Conservation (phyloP, 192 early-diverging fungal species). For the Rhizophlyctis rosea region DNA sequence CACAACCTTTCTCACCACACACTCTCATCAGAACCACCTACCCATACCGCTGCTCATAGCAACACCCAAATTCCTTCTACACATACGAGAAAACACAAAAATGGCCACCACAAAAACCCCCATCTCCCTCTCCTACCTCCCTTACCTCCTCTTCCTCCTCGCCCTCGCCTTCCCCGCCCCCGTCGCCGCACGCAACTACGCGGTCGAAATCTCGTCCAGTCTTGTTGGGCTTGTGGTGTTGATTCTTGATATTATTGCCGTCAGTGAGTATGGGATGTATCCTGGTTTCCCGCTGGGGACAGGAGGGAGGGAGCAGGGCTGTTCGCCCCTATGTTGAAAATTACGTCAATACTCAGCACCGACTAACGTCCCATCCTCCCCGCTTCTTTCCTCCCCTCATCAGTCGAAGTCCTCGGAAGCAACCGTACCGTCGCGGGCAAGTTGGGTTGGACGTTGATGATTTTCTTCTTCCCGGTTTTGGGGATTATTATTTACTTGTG, state of each 20-base stretch:
- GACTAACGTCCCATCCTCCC: neutral
- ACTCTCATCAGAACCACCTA: too few relatives aligned
- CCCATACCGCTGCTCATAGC: too few relatives aligned
- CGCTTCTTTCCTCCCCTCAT: neutral
- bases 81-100: too few relatives aligned
- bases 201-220: neutral
- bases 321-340: neutral
- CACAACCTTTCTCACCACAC: too few relatives aligned
- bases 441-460: constrained; percentile 53
- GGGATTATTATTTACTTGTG: constrained; percentile 61
- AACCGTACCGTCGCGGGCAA: constrained; percentile 42
- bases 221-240: constrained; percentile 32
- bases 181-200: neutral
- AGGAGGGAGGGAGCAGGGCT: too few relatives aligned
- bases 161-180: neutral
- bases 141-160: constrained; percentile 1
- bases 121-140: constrained; percentile 1
- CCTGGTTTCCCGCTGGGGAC: neutral
- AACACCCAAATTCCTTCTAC: too few relatives aligned
- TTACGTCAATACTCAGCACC: neutral
- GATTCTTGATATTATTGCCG: constrained; percentile 55
- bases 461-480: constrained; percentile 61
- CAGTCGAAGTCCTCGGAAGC: constrained; percentile 52
- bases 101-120: too few relatives aligned
- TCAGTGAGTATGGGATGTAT: constrained; percentile 24